Evolutionary conservation across 2,329 filamentous ascomycete species (phyloP), one percentile per base, ranked within the genome.

Genomic region (Claviceps sp.): DNA sequence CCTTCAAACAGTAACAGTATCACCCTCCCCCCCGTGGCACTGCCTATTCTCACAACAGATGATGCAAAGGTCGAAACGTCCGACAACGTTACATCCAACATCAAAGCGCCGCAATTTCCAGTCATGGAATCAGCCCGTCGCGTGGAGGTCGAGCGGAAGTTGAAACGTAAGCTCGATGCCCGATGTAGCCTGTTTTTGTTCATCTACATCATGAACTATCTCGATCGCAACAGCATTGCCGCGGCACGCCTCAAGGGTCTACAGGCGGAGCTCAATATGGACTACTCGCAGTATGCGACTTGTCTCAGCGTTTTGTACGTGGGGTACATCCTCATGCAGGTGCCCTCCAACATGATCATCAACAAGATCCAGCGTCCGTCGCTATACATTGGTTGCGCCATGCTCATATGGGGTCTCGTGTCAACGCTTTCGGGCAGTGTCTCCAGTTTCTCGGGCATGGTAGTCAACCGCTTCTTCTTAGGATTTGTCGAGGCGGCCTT

Each of bases 201-300:
- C 57, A 85, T 88, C 70, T 88, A 88, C 61, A 86, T 88, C 63
- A 73, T 70, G 65, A 88, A 88, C 67, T 88, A 86, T 64, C 71
- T 82, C 34, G 81, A 84, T 59, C 71, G 81, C 38, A 84, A 84
- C 63, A 84, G 85, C 64, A 84, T 86, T 56, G 81, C 81, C 2
- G 75, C 81, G 1, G 84, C 84, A 1, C 74, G 78, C 22, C 71
- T 86, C 50, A 78, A 80, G 61, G 82, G 82, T 5, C 69, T 87
- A 20, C 77, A 84, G 52, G 70, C 71, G 8, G 83, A 86, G 50
- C 66, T 85, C 22, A 62, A 70, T 1, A 69, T 85, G 55, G 65
- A 65, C 42, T 68, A 77, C 57, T 74, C 72, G 3, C 70, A 86
- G 62, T 86, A 86, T 61, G 75, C 80, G 53, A 82, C 80, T 3